These are phyloP conservation scores for Tulasnella sp. DNA, from an alignment of 768 basidiomycete genomes.

Conservation along the genomic window DNA sequence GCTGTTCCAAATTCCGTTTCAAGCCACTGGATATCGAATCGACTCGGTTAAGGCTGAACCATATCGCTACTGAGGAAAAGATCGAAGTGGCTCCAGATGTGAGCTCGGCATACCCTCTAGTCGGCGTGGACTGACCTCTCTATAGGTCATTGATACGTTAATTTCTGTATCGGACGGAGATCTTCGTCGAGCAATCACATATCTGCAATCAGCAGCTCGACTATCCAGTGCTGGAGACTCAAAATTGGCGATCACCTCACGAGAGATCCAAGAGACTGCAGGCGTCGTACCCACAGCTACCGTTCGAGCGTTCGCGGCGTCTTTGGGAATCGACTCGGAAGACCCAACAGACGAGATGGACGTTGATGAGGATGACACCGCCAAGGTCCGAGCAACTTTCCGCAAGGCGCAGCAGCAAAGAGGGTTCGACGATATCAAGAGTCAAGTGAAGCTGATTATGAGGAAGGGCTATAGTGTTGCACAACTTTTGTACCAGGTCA, in stretches of 20 bases:
- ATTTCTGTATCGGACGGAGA: constrained; percentile 87
- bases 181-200: constrained; percentile 95
- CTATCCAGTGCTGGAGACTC: constrained; percentile 78
- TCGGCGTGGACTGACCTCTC: background rate
- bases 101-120: background rate
- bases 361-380: constrained; percentile 43
- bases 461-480: constrained; percentile 91
- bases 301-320: constrained; percentile 66
- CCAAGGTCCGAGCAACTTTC: constrained; percentile 16
- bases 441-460: constrained; percentile 73
- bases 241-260: constrained; percentile 64
- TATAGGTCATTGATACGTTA: constrained; percentile 65
- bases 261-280: constrained; percentile 93
- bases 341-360: constrained; percentile 57
- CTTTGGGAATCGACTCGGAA: constrained; percentile 68
- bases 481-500: constrained; percentile 85
- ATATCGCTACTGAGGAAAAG: constrained; percentile 79
- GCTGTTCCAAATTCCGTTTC: constrained; percentile 99
- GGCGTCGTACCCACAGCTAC: constrained; percentile 85
- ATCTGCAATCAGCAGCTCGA: constrained; percentile 92
- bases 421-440: constrained; percentile 65
- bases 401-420: constrained; percentile 41
- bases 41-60: constrained; percentile 69
- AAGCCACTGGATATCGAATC: constrained; percentile 84
- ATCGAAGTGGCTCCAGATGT: constrained; percentile 55